Conservation (phyloP, 1,284 basidiomycete species). For the Heterobasidion annosum region DNA sequence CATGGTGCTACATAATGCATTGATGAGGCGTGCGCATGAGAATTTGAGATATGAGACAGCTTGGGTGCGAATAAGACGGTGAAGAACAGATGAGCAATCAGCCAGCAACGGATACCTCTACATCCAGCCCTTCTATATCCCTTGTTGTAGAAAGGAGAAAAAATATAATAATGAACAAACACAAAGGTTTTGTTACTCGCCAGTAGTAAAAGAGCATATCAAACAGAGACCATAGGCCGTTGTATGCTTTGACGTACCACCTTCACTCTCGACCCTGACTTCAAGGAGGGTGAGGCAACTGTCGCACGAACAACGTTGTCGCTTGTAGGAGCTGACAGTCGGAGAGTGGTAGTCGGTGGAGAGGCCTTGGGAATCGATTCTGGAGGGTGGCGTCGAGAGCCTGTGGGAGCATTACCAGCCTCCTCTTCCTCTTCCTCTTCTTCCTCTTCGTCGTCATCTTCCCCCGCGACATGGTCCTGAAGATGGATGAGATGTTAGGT, state of each 20-base stretch:
- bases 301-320: neutral
- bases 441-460: slow-evolving; percentile 57
- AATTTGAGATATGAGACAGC: too few relatives aligned
- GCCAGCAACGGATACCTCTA: neutral
- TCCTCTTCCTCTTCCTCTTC: slow-evolving; percentile 44
- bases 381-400: slow-evolving; percentile 21
- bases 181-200: neutral
- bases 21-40: too few relatives aligned
- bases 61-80: too few relatives aligned
- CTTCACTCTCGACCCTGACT: slow-evolving; percentile 30
- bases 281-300: neutral
- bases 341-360: neutral
- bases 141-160: neutral
- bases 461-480: slow-evolving; percentile 47
- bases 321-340: neutral
- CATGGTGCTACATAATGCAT: too few relatives aligned
- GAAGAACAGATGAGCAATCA: too few relatives aligned
- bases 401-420: slow-evolving; percentile 31
- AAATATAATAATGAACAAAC: neutral
- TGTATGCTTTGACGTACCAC: slow-evolving; percentile 29
- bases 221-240: slow-evolving; percentile 1
- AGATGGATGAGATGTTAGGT: neutral
- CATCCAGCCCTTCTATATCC: neutral
- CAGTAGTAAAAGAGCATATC: neutral
- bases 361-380: slow-evolving; percentile 4